Percentiles rank a stretch among this genome's conserved stretches.
Conservation (phyloP, 2,329 filamentous ascomycete species). For the Blumeriella jaapii region DNA sequence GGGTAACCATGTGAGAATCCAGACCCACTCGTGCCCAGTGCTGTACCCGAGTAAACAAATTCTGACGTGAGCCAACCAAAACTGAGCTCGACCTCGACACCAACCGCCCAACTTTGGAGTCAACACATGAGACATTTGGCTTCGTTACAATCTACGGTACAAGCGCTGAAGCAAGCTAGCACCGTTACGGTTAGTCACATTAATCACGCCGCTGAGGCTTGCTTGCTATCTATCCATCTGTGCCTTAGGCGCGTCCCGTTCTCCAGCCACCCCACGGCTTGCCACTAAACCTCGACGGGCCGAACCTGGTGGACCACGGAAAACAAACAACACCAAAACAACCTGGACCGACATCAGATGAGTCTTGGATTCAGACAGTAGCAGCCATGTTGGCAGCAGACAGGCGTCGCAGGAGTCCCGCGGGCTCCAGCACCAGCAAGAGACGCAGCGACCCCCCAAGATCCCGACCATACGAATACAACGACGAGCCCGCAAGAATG, state of each 20-base stretch:
- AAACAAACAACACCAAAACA: conserved; percentile 4
- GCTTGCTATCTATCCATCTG: too few species aligned
- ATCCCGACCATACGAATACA: conserved; percentile 10
- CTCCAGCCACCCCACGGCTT: background rate
- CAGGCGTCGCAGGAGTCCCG: conserved; percentile 19
- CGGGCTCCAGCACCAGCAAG: conserved; percentile 11
- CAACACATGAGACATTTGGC: too few species aligned
- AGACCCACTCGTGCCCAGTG: conserved; percentile 2
- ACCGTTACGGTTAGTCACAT: too few species aligned
- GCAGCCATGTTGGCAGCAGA: conserved; percentile 22
- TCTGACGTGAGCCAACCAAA: background rate
- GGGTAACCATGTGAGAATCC: conserved; percentile 4
- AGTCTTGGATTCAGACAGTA: too few species aligned
- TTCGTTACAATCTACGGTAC: too few species aligned
- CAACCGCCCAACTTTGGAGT: background rate
- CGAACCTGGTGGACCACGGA: background rate
- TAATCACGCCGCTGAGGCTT: too few species aligned
- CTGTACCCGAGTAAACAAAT: conserved; percentile 2
- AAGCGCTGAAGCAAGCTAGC: too few species aligned
- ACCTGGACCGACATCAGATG: background rate
- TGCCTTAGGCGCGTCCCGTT: too few species aligned
- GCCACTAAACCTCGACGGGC: conserved; percentile 5
- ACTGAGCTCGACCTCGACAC: background rate
- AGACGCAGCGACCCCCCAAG: conserved; percentile 11
- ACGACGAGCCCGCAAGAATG: conserved; percentile 16